Base-by-base conservation (phyloP, 129 eudicot species). In the Arctium minus region DNA sequence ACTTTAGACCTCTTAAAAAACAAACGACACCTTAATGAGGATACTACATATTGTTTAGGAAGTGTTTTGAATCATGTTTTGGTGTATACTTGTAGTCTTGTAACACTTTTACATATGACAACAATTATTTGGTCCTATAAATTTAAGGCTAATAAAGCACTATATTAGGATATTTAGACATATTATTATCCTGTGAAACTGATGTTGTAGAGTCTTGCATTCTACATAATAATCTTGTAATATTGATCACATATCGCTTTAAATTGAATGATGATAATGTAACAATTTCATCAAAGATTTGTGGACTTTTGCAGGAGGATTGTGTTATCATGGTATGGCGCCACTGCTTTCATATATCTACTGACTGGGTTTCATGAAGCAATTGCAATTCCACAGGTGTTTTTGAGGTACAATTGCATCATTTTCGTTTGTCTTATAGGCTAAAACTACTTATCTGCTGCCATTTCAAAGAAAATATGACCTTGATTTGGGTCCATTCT, bases 11-110 rank as follows among this genome's bases (percentile, higher is more conserved):
- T 22, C 27, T 22, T 22, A 22, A 22, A 22, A 22, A 22, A 22
- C 27, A 22, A 22, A 22, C 27, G 27, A 22, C 27, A 22, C 27
- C 27, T 22, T 22, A 89, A 93, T 69, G 79, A 84, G 10, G 99
- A 90, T 82, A 91, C 97, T 7, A 96, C 89, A 79, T 96, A 96
- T 70, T 96, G 99, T 74, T 88, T 95, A 64, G 99, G 99, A 4
- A 95, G 99, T 79, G 99, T 96, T 76, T 90, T 96, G 27, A 96
- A 96, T 79, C 99, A 96, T 88, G 99, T 96, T 38, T 48, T 96
- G 81, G 27, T 22, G 27, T 22, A 22, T 22, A 22, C 27, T 86
- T 96, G 71, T 53, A 22, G 6, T 53, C 22, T 22, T 53, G 0
- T 53, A 15, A 53, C 0, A 22, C 27, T 22, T 22, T 22, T 22